Evolutionary conservation across 345 rosid species (phyloP), one percentile per base, ranked within the genome.

Genomic region (Ceriops decandra): DNA sequence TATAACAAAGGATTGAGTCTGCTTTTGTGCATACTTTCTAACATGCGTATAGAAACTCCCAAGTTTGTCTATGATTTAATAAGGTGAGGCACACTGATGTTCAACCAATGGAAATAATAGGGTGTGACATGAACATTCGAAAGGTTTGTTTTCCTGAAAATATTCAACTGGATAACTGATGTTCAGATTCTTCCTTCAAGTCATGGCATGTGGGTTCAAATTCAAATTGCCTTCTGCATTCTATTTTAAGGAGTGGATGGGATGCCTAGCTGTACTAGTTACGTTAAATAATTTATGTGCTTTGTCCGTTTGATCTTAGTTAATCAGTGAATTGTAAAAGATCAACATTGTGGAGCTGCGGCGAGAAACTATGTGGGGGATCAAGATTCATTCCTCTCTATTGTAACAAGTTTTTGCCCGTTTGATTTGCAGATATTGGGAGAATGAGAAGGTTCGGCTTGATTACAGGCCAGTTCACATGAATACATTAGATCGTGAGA

Each of bases 391-490:
- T n/a, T 33, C 6, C 10, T 57, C 2, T 24, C 13, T 19, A 3
- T 72, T n/a, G n/a, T 33, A 30, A 16, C 13, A 33, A 2, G 0
- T 4, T 2, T 2, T 6, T n/a, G 16, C 49, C n/a, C 30, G 36
- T 38, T 58, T 62, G 52, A 33, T 54, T 33, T 76, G 71, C 85
- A 93, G 98, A 56, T 90, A 84, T 62, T 95, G 99, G 99, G 92
- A 95, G 83, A 79, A 88, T 7, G 97, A 86, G 86, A 95, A 87
- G 81, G 99, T 92, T 32, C 86, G 89, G 63, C 78, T 95, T 52
- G 96, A 90, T 21, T 95, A 95, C 77, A 86, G 98, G 79, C 99
- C 98, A 21, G 99, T 95, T 66, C 99, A 95, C 84, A 81, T 91
- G 98, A 86, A 95, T 81, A 90, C 97, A 22, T 80, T 95, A 51